These are phyloP conservation scores for Sonneratia alba DNA, from an alignment of 345 rosid genomes.

Conservation along the genomic window DNA sequence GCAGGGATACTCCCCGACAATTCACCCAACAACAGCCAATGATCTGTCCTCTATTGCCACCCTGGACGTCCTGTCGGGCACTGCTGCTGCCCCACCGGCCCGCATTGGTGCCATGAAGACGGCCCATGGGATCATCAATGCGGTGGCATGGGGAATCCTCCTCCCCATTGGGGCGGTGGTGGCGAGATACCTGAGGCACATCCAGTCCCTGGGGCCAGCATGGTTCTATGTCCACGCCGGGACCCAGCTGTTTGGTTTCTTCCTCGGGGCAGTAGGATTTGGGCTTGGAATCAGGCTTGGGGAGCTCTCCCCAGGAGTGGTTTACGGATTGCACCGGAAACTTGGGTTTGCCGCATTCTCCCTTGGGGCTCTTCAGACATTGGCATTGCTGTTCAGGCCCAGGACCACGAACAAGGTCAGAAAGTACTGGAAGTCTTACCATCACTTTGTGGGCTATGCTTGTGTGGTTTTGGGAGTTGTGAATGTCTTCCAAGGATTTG, in stretches of 20 bases:
- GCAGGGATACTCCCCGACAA: slow-evolving; percentile 95
- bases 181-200: slow-evolving; percentile 68
- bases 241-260: slow-evolving; percentile 44
- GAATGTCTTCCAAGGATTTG: slow-evolving; percentile 91
- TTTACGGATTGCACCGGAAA: slow-evolving; percentile 61
- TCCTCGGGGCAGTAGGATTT: slow-evolving; percentile 66
- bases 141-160: slow-evolving; percentile 69
- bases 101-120: slow-evolving; percentile 30
- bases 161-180: slow-evolving; percentile 61
- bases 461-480: slow-evolving; percentile 92
- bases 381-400: slow-evolving; percentile 78
- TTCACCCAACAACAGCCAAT: slow-evolving; percentile 77
- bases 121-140: slow-evolving; percentile 54
- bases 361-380: slow-evolving; percentile 56
- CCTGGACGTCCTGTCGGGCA: slow-evolving; percentile 61
- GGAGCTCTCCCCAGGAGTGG: slow-evolving; percentile 53
- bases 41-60: slow-evolving; percentile 79
- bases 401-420: slow-evolving; percentile 77
- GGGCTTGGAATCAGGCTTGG: slow-evolving; percentile 70
- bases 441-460: slow-evolving; percentile 86
- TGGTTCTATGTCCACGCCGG: slow-evolving; percentile 89
- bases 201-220: slow-evolving; percentile 56
- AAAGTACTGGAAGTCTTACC: slow-evolving; percentile 94
- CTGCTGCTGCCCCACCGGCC: slow-evolving; percentile 21
- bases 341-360: slow-evolving; percentile 64